These are phyloP conservation scores for Pythium guiyangense DNA, from an alignment of 352 stramenopile species.

Conservation along the genomic window DNA sequence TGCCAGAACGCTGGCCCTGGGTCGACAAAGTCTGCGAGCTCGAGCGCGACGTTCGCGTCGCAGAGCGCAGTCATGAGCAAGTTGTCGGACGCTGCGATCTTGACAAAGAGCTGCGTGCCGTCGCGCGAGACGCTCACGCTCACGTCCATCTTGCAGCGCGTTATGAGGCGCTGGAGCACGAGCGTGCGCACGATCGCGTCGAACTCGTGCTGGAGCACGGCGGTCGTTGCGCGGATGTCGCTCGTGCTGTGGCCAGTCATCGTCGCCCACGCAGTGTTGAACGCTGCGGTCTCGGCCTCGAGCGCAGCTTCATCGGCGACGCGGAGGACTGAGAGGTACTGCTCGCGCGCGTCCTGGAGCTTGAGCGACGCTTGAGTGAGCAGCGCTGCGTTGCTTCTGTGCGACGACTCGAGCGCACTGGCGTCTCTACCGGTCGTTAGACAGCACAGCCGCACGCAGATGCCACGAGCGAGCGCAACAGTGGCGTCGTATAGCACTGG, in stretches of 20 bases:
- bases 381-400: neutral
- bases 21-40: constrained; percentile 57
- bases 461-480: neutral
- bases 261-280: constrained; percentile 20
- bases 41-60: constrained; percentile 43
- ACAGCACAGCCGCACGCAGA: constrained; percentile 6
- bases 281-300: constrained; percentile 12
- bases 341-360: constrained; percentile 12
- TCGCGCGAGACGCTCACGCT: constrained; percentile 49
- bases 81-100: constrained; percentile 56
- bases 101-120: constrained; percentile 36
- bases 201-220: constrained; percentile 42
- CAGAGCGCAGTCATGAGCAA: constrained; percentile 56
- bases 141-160: constrained; percentile 50
- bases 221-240: neutral
- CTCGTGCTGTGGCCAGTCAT: constrained; percentile 12
- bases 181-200: constrained; percentile 55
- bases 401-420: neutral
- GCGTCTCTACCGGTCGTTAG: neutral
- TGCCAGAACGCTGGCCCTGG: constrained; percentile 44
- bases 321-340: constrained; percentile 21
- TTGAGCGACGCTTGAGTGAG: constrained; percentile 11
- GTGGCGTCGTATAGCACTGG: constrained; percentile 7
- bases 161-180: constrained; percentile 40
- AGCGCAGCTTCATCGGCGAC: constrained; percentile 9